Base-by-base conservation (phyloP, 306 rosid species). In the Sesbania bispinosa region DNA sequence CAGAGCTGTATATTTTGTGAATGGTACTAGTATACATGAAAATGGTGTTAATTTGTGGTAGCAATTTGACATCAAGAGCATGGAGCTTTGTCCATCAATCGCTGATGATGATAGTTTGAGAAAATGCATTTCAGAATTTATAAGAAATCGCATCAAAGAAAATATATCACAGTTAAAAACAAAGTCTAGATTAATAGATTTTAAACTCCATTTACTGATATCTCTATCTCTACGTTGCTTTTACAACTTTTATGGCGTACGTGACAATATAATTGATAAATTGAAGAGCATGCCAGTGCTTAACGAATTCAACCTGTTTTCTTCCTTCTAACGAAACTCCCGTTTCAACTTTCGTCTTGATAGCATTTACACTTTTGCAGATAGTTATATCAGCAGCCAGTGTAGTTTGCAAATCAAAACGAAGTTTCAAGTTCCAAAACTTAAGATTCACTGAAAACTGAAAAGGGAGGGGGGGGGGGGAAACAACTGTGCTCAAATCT, bases 1-100 rank as follows among this genome's bases (percentile, higher is more conserved):
- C 7, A 62, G 47, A 71, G 21, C 14, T 53, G 81, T 71, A 77
- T 30, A 82, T 80, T 78, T 73, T 78, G 80, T 68, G 70, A 79
- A 74, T 53, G 55, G 18, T 61, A 75, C n/a, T n/a, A n/a, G n/a
- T n/a, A n/a, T 19, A 67, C 50, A 75, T 53, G 36, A 64, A 69
- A 32, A 32, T 16, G 57, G 29, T 36, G 45, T 73, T 42, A 42
- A 47, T 54, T 61, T 15, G 16, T 5, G 33, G 36, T 32, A 5
- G 63, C 50, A 47, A 52, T 57, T 72, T 51, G 43, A 65, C 43
- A 24, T 33, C 59, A 24, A 48, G 14, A 60, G 30, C 39, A 16
- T 42, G 13, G 45, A 57, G 67, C 39, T 18, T 32, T 46, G 35
- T 20, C 47, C 64, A 23, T 7, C 8, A 14, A 9, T 46, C 50